These are phyloP conservation scores for Magnusiomyces clavatus DNA, from an alignment of 1,139 yeast genomes.

Conservation along the genomic window DNA sequence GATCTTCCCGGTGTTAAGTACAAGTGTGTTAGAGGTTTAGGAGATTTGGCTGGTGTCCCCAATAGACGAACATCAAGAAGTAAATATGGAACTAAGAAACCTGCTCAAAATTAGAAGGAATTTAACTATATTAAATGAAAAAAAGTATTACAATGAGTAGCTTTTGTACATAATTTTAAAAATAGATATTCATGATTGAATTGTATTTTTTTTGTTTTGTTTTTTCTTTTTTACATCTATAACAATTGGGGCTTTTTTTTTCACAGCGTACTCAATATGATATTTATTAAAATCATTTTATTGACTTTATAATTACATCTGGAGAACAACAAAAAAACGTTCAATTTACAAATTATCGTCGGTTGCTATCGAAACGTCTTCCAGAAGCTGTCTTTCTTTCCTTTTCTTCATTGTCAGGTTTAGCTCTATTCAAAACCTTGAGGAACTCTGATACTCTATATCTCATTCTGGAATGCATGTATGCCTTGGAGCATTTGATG, in stretches of 20 bases:
- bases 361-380: conserved; percentile 50
- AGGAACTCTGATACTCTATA: conserved; percentile 87
- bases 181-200: too few relatives aligned
- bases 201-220: too few relatives aligned
- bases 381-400: conserved; percentile 84
- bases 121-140: not conserved
- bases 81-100: conserved; percentile 90
- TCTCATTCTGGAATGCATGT: conserved; percentile 98
- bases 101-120: conserved; percentile 34
- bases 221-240: conserved; percentile 1
- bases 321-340: not conserved
- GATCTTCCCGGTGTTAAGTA: conserved; percentile 98
- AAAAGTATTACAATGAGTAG: too few relatives aligned
- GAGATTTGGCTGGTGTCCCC: conserved; percentile 92
- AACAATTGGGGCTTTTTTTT: conserved; percentile 1
- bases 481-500: conserved; percentile 95
- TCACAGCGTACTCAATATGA: conserved; percentile 1
- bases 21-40: conserved; percentile 87
- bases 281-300: conserved; percentile 1
- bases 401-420: conserved; percentile 81
- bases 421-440: conserved; percentile 93
- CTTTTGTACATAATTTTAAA: too few relatives aligned
- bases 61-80: conserved; percentile 85
- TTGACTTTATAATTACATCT: not conserved
- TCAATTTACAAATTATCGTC: not conserved